A percentile compares a stretch with the other conserved stretches of the same genome.
These are phyloP conservation scores for Dendrobium catenatum DNA, from an alignment of 106 monocot species.

Conservation along the genomic window DNA sequence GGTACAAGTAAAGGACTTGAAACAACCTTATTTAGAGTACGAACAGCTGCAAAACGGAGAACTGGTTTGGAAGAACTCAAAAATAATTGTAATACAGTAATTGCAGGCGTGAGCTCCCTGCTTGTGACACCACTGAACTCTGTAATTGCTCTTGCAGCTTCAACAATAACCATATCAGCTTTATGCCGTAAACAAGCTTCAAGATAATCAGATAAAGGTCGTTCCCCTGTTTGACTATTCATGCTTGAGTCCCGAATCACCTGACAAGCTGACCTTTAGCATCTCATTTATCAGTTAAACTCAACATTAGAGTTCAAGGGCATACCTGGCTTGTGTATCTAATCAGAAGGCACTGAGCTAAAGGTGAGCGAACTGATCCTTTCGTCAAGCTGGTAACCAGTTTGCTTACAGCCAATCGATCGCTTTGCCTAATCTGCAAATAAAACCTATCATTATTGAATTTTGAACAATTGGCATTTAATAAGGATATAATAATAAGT, in stretches of 20 bases:
- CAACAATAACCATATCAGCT: constrained; percentile 97
- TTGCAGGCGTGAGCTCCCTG: constrained; percentile 90
- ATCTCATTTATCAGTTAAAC: constrained; percentile 1
- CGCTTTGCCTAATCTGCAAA: constrained; percentile 90
- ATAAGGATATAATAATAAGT: not conserved
- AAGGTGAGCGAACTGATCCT: constrained; percentile 87
- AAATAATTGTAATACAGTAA: constrained; percentile 93
- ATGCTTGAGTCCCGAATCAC: constrained; percentile 70
- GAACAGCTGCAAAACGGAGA: constrained; percentile 94
- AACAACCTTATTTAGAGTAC: constrained; percentile 91
- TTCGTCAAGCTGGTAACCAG: constrained; percentile 87
- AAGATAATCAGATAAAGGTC: constrained; percentile 88
- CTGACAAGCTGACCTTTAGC: constrained; percentile 22
- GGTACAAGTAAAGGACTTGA: not conserved
- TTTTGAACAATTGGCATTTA: not conserved
- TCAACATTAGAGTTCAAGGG: not conserved
- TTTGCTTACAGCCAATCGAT: constrained; percentile 95
- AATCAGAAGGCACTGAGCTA: constrained; percentile 94
- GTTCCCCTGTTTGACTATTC: constrained; percentile 74
- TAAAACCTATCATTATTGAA: not conserved
- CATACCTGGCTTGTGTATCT: constrained; percentile 88
- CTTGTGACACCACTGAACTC: constrained; percentile 86
- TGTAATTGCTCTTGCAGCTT: constrained; percentile 97
- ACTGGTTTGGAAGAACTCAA: constrained; percentile 99
- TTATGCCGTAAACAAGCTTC: constrained; percentile 94